phyloP scores from a whole-genome alignment of 1,284 basidiomycete genomes.

The Vanrija pseudolonga region DNA sequence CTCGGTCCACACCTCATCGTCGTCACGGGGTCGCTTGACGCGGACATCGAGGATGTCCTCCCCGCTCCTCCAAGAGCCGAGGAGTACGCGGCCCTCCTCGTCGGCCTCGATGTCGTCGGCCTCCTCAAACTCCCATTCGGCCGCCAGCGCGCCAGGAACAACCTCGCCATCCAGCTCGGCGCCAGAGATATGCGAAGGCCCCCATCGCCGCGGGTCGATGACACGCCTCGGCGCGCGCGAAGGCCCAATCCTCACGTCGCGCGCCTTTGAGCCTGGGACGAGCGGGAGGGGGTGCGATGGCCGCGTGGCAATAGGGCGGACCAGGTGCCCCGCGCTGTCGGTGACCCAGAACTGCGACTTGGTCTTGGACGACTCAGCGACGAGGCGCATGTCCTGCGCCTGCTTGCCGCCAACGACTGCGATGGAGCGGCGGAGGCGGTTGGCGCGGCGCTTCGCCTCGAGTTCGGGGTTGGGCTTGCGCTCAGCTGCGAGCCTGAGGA shows the following conservation, averaged over 20 bases:
- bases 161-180: conserved; percentile 3
- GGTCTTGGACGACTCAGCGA: conserved; percentile 10
- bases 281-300: conserved; percentile 34
- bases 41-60: conserved; percentile 2
- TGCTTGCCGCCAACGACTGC: conserved; percentile 33
- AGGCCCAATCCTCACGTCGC: neutral
- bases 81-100: conserved; percentile 9
- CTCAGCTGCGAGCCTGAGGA: conserved; percentile 20
- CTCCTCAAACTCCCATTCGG: conserved; percentile 11
- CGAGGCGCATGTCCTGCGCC: conserved; percentile 42
- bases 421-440: conserved; percentile 7
- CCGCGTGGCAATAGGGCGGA: conserved; percentile 39
- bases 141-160: neutral
- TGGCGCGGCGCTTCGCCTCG: conserved; percentile 6
- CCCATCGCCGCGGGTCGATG: conserved; percentile 32
- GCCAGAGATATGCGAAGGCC: conserved; percentile 14
- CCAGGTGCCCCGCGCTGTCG: conserved; percentile 22
- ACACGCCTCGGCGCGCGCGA: conserved; percentile 29
- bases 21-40: neutral
- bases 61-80: conserved; percentile 10
- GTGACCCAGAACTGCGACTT: conserved; percentile 35
- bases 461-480: conserved; percentile 16
- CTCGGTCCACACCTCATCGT: conserved; percentile 1
- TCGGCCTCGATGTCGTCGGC: conserved; percentile 6
- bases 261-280: neutral